Percentiles rank a stretch among this genome's conserved stretches.
Conservation (phyloP, 805 yeast species). For the Candida vaughaniae region DNA sequence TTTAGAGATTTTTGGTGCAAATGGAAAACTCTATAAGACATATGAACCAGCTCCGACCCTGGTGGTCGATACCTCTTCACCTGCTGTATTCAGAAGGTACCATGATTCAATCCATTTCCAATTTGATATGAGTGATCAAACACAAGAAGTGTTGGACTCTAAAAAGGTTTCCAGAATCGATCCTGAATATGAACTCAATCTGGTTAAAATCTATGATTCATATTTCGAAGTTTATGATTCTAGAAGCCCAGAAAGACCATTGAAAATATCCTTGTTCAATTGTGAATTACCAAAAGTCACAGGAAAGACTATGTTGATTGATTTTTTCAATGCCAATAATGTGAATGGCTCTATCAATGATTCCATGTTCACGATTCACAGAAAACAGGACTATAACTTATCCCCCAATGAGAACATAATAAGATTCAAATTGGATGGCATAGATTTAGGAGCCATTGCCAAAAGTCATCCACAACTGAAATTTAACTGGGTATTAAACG, state of each 20-base stretch:
- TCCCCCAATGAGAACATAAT: constrained; percentile 29
- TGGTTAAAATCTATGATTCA: constrained; percentile 53
- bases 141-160: constrained; percentile 12
- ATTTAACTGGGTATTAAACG: constrained; percentile 71
- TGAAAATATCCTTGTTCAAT: constrained; percentile 59
- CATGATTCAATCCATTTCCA: constrained; percentile 32
- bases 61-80: constrained; percentile 1
- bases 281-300: constrained; percentile 64
- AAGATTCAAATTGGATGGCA: constrained; percentile 42
- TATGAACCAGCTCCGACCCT: neutral
- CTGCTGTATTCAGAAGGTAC: constrained; percentile 19
- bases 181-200: constrained; percentile 31
- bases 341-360: constrained; percentile 75
- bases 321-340: constrained; percentile 66
- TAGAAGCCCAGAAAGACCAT: constrained; percentile 21
- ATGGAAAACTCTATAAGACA: constrained; percentile 32
- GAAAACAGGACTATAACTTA: constrained; percentile 53
- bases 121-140: constrained; percentile 29
- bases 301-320: constrained; percentile 57
- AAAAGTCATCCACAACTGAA: constrained; percentile 36
- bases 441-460: constrained; percentile 34
- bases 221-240: constrained; percentile 38
- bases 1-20: constrained; percentile 48
- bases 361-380: constrained; percentile 73
- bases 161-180: constrained; percentile 19